Evolutionary conservation across 106 monocot species (phyloP).

Genomic region (Allium sativum): DNA sequence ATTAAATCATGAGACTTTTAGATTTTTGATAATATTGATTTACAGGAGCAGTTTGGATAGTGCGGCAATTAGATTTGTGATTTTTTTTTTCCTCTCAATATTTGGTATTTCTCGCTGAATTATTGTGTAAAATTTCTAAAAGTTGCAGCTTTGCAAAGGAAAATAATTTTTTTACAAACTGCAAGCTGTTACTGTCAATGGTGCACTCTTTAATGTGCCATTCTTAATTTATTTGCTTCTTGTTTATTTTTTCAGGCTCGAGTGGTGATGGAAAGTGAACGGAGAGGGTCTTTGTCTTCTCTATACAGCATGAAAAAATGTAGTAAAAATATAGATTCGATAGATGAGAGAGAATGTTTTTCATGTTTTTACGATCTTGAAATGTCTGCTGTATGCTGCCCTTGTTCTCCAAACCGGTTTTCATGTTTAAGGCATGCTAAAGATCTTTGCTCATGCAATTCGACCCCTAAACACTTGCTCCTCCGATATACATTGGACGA

Average conservation of each 20-base stretch:
- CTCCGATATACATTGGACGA: slow-evolving; percentile 55
- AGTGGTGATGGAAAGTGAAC: slow-evolving; percentile 54
- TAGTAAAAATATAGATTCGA: slow-evolving; percentile 44
- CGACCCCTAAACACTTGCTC: slow-evolving; percentile 28
- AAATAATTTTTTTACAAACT: too few species aligned
- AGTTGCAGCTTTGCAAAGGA: too few species aligned
- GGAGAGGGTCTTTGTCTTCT: slow-evolving; percentile 27
- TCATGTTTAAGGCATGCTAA: slow-evolving; percentile 72
- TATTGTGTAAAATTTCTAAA: too few species aligned
- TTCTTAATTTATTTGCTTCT: too few species aligned
- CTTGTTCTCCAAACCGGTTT: slow-evolving; percentile 61
- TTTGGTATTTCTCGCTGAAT: too few species aligned
- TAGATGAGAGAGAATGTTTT: slow-evolving; percentile 66
- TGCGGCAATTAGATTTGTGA: too few species aligned
- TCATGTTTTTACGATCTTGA: slow-evolving; percentile 87
- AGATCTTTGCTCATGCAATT: slow-evolving; percentile 58
- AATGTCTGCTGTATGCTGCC: slow-evolving; percentile 65
- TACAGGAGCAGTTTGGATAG: too few species aligned
- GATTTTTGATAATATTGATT: too few species aligned
- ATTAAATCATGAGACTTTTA: too few species aligned
- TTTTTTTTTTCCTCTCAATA: too few species aligned
- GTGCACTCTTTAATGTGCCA: too few species aligned
- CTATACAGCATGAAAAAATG: slow-evolving; percentile 28
- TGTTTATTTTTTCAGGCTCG: slow-evolving; percentile 33
- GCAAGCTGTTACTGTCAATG: too few species aligned